Evolutionary conservation across 345 rosid genomes (phyloP), one percentile per base, ranked within the genome.

Genomic region (Raphanus raphanistrum): DNA sequence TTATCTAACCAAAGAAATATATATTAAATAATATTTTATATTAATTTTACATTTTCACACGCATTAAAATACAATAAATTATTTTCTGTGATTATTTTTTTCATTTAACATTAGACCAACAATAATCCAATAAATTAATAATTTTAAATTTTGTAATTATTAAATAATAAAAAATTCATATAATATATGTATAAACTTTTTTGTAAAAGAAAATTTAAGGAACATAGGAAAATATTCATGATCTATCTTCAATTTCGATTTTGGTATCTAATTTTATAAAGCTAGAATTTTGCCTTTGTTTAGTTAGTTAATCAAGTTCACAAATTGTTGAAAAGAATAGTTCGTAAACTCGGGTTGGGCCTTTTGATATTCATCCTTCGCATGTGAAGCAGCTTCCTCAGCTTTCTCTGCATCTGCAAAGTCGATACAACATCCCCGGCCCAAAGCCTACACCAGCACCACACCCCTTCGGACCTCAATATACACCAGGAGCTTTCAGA

Each of bases 381-480:
- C 88, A 66, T 84, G 88, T 45, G 84, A 36, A 33, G 86, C 91
- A 29, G 97, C 98, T 80, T 78, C 90, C 65, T 70, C 83, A 1
- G 94, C 92, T 27, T 58, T 72, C 60, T 74, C 79, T 8, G 87
- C 82, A 38, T 86, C 92, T 21, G 88, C 95, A 31, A 90, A 80
- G 43, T 90, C 97, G 6, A 94, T 69, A 74, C 97, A 94, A 76
- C 98, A 90, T 57, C 97, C 98, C 97, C 81, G 66, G 21, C 21
- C 21, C 21, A 21, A 94, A 92, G 33, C 97, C 95, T 8, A 97
- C 97, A 28, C 31, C 21, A 21, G 21, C 21, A 21, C 21, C 21
- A 21, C 21, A 21, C 21, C 21, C n/a, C n/a, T n/a, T n/a, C n/a
- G n/a, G n/a, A n/a, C 91, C 90, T 25, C 95, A 97, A 8, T 78